phyloP scores from a whole-genome alignment of 2,329 filamentous ascomycete species.

The Talaromyces sp. region DNA sequence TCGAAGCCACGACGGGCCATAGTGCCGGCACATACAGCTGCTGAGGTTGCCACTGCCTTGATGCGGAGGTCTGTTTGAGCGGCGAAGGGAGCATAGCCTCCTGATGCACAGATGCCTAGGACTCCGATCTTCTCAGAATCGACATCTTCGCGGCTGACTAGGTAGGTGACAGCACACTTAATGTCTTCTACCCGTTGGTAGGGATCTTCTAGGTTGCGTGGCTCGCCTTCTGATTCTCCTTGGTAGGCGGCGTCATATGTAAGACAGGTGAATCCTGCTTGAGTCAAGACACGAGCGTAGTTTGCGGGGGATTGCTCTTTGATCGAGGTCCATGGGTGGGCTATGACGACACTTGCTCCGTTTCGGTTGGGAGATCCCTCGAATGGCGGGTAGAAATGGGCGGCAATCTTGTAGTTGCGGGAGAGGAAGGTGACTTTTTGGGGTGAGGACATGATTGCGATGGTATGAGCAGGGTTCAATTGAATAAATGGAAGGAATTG shows the following conservation, averaged over 20 bases:
- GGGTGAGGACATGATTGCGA: neutral
- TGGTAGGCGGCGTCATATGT: constrained; percentile 46
- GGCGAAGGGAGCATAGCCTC: constrained; percentile 39
- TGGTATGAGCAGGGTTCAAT: neutral
- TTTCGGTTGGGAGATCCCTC: neutral
- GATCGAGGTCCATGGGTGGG: neutral
- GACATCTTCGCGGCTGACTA: constrained; percentile 23
- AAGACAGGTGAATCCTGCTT: constrained; percentile 37
- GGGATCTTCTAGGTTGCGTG: constrained; percentile 44
- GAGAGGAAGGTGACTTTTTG: neutral
- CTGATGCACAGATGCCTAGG: constrained; percentile 44
- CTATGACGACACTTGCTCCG: neutral
- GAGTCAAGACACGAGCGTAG: constrained; percentile 35
- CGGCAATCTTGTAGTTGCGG: neutral
- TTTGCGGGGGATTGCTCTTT: constrained; percentile 40
- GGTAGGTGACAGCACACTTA: constrained; percentile 39
- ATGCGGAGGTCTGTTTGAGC: constrained; percentile 44
- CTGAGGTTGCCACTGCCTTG: constrained; percentile 40
- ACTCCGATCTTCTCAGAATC: constrained; percentile 40
- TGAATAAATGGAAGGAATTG: neutral
- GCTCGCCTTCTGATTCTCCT: constrained; percentile 40
- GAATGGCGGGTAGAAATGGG: neutral
- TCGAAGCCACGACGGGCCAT: constrained; percentile 29
- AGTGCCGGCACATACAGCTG: constrained; percentile 34
- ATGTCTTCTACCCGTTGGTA: constrained; percentile 41